A percentile compares a stretch with the other conserved stretches of the same genome.
These are phyloP conservation scores for Fraxinus sp. DNA, from an alignment of 305 asterid genomes.

Conservation along the genomic window DNA sequence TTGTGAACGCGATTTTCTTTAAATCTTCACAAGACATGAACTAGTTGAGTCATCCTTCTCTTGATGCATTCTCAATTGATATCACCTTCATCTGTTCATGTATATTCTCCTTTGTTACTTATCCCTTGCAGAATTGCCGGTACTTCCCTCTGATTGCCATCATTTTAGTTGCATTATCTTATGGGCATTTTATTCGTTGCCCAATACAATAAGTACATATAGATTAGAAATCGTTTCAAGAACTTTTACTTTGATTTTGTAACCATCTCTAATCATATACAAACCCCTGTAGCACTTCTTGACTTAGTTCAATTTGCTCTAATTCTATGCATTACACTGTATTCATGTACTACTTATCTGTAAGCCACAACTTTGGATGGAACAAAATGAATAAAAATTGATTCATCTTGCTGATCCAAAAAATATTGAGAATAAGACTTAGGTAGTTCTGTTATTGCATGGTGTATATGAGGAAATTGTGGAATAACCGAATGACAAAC, in stretches of 20 bases:
- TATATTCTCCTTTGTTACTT: too few relatives aligned
- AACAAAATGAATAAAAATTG: background rate
- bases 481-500: background rate
- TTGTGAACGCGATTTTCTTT: background rate
- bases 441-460: background rate
- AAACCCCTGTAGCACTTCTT: too few relatives aligned
- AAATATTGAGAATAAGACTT: background rate
- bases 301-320: background rate
- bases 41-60: background rate
- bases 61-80: background rate
- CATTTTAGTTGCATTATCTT: too few relatives aligned
- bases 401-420: background rate
- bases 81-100: too few relatives aligned
- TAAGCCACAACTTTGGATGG: background rate
- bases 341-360: background rate
- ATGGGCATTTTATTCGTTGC: too few relatives aligned
- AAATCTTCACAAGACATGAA: background rate
- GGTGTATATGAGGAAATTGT: background rate
- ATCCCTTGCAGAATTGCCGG: too few relatives aligned
- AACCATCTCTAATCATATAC: too few relatives aligned
- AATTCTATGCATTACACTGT: background rate
- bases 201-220: too few relatives aligned
- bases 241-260: too few relatives aligned
- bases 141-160: too few relatives aligned
- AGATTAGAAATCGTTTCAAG: too few relatives aligned